These are phyloP conservation scores for Aspergillus versicolor DNA, from an alignment of 2,329 filamentous ascomycete genomes.

Conservation along the genomic window DNA sequence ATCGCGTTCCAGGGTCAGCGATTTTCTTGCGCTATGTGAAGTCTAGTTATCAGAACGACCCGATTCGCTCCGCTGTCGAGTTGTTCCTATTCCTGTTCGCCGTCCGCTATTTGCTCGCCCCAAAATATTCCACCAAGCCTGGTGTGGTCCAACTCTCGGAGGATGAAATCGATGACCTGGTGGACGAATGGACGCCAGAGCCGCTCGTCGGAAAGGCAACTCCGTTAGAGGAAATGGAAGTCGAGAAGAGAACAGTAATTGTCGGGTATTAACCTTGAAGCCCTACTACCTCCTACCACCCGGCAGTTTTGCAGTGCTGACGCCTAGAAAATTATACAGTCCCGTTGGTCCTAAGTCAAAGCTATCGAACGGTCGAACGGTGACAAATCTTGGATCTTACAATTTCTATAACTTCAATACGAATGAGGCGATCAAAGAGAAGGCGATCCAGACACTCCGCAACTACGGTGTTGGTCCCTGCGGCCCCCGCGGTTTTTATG, in stretches of 20 bases:
- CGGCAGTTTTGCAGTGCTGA: constrained; percentile 8
- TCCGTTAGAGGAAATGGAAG: constrained; percentile 73
- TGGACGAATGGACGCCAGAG: constrained; percentile 95
- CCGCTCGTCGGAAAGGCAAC: constrained; percentile 77
- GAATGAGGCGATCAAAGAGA: constrained; percentile 90
- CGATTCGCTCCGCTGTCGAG: constrained; percentile 88
- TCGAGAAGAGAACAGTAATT: constrained; percentile 82
- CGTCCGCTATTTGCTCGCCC: constrained; percentile 85
- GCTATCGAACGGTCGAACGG: constrained; percentile 81
- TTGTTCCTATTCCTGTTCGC: constrained; percentile 93
- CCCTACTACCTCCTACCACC: neutral
- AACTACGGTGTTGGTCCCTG: constrained; percentile 97
- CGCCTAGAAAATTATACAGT: constrained; percentile 44
- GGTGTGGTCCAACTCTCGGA: constrained; percentile 87
- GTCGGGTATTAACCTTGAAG: constrained; percentile 64
- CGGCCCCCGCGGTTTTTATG: constrained; percentile 96
- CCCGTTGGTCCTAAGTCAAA: constrained; percentile 89
- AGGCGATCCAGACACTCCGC: constrained; percentile 88
- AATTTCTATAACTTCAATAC: constrained; percentile 98
- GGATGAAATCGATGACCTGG: constrained; percentile 95
- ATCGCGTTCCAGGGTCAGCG: constrained; percentile 88
- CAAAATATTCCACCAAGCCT: constrained; percentile 89
- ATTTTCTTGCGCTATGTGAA: constrained; percentile 94
- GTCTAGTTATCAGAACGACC: constrained; percentile 97
- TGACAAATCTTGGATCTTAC: constrained; percentile 89